Evolutionary conservation across 2,329 filamentous ascomycete species (phyloP).

Genomic region (Trichoderma simmonsii): DNA sequence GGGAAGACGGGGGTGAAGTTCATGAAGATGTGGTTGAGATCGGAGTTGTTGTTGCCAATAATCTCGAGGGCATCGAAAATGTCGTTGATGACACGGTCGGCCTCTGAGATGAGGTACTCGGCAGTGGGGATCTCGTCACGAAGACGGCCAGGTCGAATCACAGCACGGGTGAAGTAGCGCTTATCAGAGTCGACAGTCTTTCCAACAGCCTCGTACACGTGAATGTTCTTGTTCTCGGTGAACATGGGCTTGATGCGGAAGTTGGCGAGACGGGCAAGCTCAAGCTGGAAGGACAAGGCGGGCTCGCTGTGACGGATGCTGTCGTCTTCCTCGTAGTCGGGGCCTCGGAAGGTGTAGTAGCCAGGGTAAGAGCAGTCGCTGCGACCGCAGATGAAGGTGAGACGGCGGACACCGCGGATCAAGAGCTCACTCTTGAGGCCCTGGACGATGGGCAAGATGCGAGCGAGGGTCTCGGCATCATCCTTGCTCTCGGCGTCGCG

Average conservation of each 20-base stretch:
- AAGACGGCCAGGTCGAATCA: constrained; percentile 89
- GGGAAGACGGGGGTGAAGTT: constrained; percentile 98
- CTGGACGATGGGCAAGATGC: constrained; percentile 72
- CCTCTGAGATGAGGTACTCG: constrained; percentile 96
- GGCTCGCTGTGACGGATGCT: constrained; percentile 97
- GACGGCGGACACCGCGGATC: constrained; percentile 75
- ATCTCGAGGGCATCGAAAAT: constrained; percentile 98
- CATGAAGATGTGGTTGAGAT: constrained; percentile 99
- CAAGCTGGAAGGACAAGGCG: constrained; percentile 96
- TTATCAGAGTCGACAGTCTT: constrained; percentile 96
- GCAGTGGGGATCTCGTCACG: constrained; percentile 98
- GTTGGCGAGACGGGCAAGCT: constrained; percentile 88
- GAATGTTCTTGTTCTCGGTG: constrained; percentile 98
- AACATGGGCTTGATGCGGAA: constrained; percentile 99
- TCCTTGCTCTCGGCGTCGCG: constrained; percentile 80
- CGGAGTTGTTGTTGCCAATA: constrained; percentile 97
- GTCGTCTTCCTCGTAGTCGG: constrained; percentile 82
- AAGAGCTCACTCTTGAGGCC: constrained; percentile 82
- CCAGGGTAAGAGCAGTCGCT: constrained; percentile 92
- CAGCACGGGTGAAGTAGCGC: constrained; percentile 96
- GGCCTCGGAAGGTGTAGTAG: constrained; percentile 98
- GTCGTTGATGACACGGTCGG: constrained; percentile 93
- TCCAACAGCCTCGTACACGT: constrained; percentile 95
- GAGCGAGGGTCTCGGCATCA: constrained; percentile 74
- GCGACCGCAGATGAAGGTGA: constrained; percentile 95